Conservation (phyloP, 495 filamentous ascomycete species). For the Xylaria cubensis region DNA sequence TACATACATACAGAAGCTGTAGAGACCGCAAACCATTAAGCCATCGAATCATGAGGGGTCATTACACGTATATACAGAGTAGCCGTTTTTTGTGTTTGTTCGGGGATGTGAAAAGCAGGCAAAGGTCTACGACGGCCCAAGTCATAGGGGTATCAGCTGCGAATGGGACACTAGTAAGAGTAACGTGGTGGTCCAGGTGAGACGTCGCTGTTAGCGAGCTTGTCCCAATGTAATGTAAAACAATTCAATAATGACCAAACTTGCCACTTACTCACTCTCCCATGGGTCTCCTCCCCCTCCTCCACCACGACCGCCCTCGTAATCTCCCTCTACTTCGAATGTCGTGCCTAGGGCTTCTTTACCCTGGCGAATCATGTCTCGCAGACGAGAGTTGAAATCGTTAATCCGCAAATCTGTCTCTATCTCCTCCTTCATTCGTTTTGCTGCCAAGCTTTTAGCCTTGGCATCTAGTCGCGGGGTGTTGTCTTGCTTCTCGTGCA, state of each 20-base stretch:
- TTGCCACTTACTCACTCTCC: slow-evolving; percentile 44
- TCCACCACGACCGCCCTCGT: slow-evolving; percentile 28
- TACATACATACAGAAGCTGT: neutral
- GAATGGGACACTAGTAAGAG: neutral
- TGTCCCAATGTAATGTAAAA: neutral
- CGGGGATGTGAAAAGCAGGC: neutral
- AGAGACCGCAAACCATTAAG: neutral
- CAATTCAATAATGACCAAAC: neutral
- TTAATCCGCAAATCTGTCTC: slow-evolving; percentile 80
- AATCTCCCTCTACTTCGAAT: slow-evolving; percentile 65
- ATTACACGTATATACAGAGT: slow-evolving; percentile 23
- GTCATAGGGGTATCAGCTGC: slow-evolving; percentile 15
- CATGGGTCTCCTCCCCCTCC: slow-evolving; percentile 39
- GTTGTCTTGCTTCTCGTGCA: slow-evolving; percentile 40
- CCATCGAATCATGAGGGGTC: slow-evolving; percentile 23
- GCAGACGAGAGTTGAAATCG: slow-evolving; percentile 76
- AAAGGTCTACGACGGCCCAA: slow-evolving; percentile 2
- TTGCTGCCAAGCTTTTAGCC: slow-evolving; percentile 69
- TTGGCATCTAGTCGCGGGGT: slow-evolving; percentile 61
- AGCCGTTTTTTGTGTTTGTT: neutral
- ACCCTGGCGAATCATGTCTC: slow-evolving; percentile 86
- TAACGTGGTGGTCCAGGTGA: neutral
- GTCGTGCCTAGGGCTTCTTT: slow-evolving; percentile 84
- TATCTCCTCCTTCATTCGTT: slow-evolving; percentile 71
- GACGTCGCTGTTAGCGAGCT: neutral